Conservation (phyloP, 805 yeast species). For the Schizosaccharomyces lindneri region DNA sequence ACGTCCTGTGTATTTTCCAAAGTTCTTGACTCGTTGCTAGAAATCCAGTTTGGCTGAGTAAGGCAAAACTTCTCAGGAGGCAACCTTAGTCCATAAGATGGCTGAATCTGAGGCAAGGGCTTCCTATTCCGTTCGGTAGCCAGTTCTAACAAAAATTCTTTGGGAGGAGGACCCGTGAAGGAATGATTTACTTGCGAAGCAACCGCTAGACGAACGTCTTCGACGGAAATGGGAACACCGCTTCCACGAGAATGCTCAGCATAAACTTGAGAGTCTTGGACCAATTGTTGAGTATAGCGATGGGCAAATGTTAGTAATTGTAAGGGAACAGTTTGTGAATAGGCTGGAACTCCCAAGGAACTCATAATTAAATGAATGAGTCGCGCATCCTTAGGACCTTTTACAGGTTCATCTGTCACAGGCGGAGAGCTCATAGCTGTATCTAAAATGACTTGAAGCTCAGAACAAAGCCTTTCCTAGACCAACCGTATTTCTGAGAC, state of each 20-base stretch:
- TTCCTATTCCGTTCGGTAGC: constrained; percentile 82
- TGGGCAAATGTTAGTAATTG: constrained; percentile 95
- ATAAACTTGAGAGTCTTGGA: constrained; percentile 73
- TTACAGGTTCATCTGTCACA: not conserved
- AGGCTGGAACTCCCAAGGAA: constrained; percentile 71
- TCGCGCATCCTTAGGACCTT: constrained; percentile 67
- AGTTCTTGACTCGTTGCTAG: not conserved
- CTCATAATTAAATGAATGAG: constrained; percentile 75
- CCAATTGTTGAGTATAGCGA: constrained; percentile 55
- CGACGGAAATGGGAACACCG: constrained; percentile 33
- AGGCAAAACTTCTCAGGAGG: constrained; percentile 96
- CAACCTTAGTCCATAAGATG: constrained; percentile 60
- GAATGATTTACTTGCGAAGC: constrained; percentile 89
- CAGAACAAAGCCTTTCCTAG: not conserved
- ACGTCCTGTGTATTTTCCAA: not conserved
- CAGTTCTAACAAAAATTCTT: constrained; percentile 66
- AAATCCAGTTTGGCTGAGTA: constrained; percentile 41
- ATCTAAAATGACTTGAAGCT: too few species aligned
- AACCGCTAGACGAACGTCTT: constrained; percentile 76
- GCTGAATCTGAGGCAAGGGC: constrained; percentile 70
- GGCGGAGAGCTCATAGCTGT: not conserved
- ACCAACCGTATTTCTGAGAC: not conserved
- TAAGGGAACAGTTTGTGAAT: constrained; percentile 86
- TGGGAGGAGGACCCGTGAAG: constrained; percentile 87
- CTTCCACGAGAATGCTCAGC: constrained; percentile 38